These are phyloP conservation scores for Suillus placidus DNA, from an alignment of 768 basidiomycete species.

Conservation along the genomic window DNA sequence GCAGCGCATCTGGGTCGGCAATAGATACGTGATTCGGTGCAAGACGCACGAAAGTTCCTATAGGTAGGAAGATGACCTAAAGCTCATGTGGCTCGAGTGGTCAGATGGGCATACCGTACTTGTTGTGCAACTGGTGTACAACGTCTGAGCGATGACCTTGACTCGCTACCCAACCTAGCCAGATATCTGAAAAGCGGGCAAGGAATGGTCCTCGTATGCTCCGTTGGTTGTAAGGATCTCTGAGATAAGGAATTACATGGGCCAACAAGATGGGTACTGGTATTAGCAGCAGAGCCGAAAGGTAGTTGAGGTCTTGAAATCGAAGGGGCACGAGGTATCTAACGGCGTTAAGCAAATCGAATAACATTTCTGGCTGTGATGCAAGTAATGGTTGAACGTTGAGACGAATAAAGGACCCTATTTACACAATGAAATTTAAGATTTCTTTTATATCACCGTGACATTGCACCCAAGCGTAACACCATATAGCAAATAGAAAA, in stretches of 20 bases:
- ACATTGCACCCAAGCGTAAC: too few relatives aligned
- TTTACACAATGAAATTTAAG: not conserved
- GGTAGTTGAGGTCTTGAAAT: constrained; percentile 3
- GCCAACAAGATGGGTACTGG: constrained; percentile 23
- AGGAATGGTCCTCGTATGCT: constrained; percentile 67
- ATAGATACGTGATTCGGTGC: constrained; percentile 80
- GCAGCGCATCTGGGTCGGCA: constrained; percentile 76
- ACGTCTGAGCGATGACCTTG: constrained; percentile 75
- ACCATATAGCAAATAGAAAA: too few relatives aligned
- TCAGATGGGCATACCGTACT: constrained; percentile 58
- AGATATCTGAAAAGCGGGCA: constrained; percentile 72
- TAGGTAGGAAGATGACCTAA: not conserved
- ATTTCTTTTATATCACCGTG: too few relatives aligned
- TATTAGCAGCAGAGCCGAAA: constrained; percentile 13
- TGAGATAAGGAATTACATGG: constrained; percentile 51
- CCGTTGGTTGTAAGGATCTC: constrained; percentile 62
- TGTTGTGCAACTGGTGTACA: constrained; percentile 72
- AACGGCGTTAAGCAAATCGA: not conserved
- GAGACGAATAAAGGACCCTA: not conserved
- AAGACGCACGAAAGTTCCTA: constrained; percentile 69
- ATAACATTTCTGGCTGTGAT: not conserved
- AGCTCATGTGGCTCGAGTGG: not conserved
- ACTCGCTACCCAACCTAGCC: constrained; percentile 68
- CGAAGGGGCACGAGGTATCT: not conserved
- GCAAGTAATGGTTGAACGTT: too few relatives aligned